These are phyloP conservation scores for Arabidopsis hybrid DNA, from an alignment of 441 rosid genomes.

Conservation along the genomic window DNA sequence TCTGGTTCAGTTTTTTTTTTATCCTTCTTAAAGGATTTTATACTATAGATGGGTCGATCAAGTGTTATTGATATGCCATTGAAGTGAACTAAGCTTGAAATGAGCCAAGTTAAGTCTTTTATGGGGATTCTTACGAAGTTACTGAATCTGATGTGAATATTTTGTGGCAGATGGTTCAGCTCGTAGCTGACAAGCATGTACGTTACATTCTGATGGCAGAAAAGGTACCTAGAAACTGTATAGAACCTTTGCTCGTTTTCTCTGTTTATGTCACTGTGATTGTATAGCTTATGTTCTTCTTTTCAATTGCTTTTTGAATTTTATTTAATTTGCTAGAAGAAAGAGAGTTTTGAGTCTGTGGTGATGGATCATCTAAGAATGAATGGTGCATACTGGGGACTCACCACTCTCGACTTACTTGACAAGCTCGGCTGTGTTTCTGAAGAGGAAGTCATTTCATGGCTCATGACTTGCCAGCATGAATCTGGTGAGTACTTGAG, in stretches of 20 bases:
- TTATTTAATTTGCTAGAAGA: conserved; percentile 51
- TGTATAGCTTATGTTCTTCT: not conserved
- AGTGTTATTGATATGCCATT: not conserved
- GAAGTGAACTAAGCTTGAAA: conserved; percentile 4
- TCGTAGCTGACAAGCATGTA: conserved; percentile 68
- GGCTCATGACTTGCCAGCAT: conserved; percentile 85
- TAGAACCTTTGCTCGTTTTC: not conserved
- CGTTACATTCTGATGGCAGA: conserved; percentile 74
- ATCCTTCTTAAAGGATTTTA: not conserved
- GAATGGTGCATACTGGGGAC: conserved; percentile 96
- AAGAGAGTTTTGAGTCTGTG: conserved; percentile 81
- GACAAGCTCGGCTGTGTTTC: conserved; percentile 70
- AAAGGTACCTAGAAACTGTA: conserved; percentile 52
- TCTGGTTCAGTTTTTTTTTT: too few species aligned
- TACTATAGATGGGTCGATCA: not conserved
- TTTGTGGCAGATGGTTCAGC: conserved; percentile 59
- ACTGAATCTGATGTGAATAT: conserved; percentile 24
- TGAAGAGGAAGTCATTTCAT: conserved; percentile 69
- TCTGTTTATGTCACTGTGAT: conserved; percentile 1
- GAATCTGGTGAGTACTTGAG: conserved; percentile 64
- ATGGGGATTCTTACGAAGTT: conserved; percentile 4
- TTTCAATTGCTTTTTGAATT: conserved; percentile 5
- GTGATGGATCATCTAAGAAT: conserved; percentile 88
- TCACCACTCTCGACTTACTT: conserved; percentile 74
- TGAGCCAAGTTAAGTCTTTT: not conserved